These are phyloP conservation scores for Hanseniaspora valbyensis DNA, from an alignment of 805 yeast genomes.

Conservation along the genomic window DNA sequence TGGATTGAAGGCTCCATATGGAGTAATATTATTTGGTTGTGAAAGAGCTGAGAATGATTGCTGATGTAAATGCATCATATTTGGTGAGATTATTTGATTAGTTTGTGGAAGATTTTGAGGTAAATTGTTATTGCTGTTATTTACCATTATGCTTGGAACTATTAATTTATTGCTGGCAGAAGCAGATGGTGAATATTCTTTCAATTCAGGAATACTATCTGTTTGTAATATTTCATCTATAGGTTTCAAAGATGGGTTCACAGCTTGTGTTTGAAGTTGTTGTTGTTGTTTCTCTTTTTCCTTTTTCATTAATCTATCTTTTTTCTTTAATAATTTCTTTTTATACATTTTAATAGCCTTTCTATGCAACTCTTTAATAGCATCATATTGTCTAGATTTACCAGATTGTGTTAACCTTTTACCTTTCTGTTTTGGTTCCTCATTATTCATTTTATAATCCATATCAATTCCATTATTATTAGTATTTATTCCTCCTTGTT, in stretches of 20 bases:
- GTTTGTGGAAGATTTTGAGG: too few species aligned
- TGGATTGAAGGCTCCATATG: background rate
- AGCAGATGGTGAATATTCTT: background rate
- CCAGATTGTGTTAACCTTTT: background rate
- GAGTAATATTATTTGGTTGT: background rate
- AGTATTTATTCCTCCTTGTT: background rate
- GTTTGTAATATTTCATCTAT: background rate
- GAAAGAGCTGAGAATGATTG: background rate
- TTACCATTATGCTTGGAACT: background rate
- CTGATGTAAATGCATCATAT: background rate
- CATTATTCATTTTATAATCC: background rate
- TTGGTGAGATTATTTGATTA: background rate
- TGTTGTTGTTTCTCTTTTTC: background rate
- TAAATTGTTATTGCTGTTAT: too few species aligned
- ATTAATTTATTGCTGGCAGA: too few species aligned
- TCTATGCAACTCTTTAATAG: slow-evolving; percentile 14
- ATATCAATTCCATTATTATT: too few species aligned
- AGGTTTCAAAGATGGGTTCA: background rate
- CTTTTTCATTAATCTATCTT: background rate
- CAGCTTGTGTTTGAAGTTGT: too few species aligned
- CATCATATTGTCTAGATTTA: slow-evolving; percentile 12
- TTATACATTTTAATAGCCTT: slow-evolving; percentile 14
- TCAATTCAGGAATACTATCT: background rate
- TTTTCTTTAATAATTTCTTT: slow-evolving; percentile 4
- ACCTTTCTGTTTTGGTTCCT: background rate